Percentiles rank a stretch among this genome's conserved stretches.
Conservation (phyloP, 768 basidiomycete species). For the Podaxis mareebaensis region DNA sequence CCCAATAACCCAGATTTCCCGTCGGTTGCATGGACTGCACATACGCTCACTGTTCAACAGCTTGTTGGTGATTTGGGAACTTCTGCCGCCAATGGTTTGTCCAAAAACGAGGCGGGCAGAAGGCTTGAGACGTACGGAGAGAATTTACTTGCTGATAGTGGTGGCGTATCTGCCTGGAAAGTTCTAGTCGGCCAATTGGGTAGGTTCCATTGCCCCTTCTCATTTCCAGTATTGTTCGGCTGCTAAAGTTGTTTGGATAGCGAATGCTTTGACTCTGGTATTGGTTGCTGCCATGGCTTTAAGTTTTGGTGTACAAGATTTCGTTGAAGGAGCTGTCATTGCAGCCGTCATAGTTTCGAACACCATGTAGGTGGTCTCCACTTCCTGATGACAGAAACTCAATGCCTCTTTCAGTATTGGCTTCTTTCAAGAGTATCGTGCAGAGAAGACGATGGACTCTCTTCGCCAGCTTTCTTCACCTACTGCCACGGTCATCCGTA, state of each 20-base stretch:
- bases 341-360: constrained; percentile 46
- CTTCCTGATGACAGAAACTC: background rate
- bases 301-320: constrained; percentile 56
- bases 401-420: constrained; percentile 31
- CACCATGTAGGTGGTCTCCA: constrained; percentile 29
- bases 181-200: constrained; percentile 38
- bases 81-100: constrained; percentile 33
- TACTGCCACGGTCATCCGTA: constrained; percentile 44
- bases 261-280: constrained; percentile 42
- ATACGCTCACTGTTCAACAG: constrained; percentile 30
- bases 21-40: constrained; percentile 31
- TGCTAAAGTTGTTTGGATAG: constrained; percentile 18
- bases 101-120: constrained; percentile 34
- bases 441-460: constrained; percentile 53
- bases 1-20: constrained; percentile 32
- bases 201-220: constrained; percentile 8
- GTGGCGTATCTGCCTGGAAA: constrained; percentile 33
- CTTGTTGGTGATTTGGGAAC: constrained; percentile 34
- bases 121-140: constrained; percentile 34
- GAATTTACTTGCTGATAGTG: constrained; percentile 34
- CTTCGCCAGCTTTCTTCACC: constrained; percentile 48
- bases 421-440: constrained; percentile 47
- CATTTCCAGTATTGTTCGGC: too few species aligned
- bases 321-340: constrained; percentile 52
- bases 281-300: constrained; percentile 44